Percentiles rank a stretch among this genome's conserved stretches.
Evolutionary conservation across 495 filamentous ascomycete genomes (phyloP).

Genomic region (Hyaloscypha variabilis): DNA sequence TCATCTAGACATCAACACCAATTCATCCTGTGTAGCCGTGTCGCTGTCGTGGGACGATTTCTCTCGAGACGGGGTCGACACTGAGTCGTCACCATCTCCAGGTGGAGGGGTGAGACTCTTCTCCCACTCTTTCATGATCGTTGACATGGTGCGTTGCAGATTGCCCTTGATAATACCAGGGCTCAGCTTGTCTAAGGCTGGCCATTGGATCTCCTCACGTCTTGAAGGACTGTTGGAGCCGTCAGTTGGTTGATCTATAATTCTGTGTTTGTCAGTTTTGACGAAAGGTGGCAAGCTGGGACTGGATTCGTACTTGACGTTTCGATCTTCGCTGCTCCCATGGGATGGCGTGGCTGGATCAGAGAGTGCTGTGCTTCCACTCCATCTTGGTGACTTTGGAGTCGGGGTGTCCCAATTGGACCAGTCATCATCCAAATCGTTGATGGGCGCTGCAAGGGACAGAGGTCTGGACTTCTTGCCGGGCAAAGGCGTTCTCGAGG

Average conservation of each 20-base stretch:
- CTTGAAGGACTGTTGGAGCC: constrained; percentile 28
- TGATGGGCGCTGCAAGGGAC: constrained; percentile 35
- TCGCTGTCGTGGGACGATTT: neutral
- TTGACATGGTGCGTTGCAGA: constrained; percentile 62
- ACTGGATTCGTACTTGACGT: constrained; percentile 51
- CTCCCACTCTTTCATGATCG: constrained; percentile 73
- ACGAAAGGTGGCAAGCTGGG: constrained; percentile 14
- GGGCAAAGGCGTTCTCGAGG: neutral
- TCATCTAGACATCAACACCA: constrained; percentile 18
- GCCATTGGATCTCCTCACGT: constrained; percentile 65
- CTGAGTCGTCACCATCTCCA: constrained; percentile 14
- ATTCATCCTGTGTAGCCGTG: constrained; percentile 3
- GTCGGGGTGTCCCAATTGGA: constrained; percentile 69
- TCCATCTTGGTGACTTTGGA: constrained; percentile 50
- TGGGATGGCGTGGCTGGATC: constrained; percentile 48
- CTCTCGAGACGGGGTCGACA: neutral
- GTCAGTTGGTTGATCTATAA: constrained; percentile 40
- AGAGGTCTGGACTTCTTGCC: constrained; percentile 28
- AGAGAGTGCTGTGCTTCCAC: constrained; percentile 42
- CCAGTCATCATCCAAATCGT: constrained; percentile 72
- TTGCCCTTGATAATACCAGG: constrained; percentile 58
- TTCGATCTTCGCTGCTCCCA: constrained; percentile 51
- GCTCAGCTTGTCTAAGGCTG: constrained; percentile 59
- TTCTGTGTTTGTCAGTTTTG: constrained; percentile 34
- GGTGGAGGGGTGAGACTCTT: constrained; percentile 35